These are phyloP conservation scores for Cercophora scortea DNA, from an alignment of 495 filamentous ascomycete species.

Conservation along the genomic window DNA sequence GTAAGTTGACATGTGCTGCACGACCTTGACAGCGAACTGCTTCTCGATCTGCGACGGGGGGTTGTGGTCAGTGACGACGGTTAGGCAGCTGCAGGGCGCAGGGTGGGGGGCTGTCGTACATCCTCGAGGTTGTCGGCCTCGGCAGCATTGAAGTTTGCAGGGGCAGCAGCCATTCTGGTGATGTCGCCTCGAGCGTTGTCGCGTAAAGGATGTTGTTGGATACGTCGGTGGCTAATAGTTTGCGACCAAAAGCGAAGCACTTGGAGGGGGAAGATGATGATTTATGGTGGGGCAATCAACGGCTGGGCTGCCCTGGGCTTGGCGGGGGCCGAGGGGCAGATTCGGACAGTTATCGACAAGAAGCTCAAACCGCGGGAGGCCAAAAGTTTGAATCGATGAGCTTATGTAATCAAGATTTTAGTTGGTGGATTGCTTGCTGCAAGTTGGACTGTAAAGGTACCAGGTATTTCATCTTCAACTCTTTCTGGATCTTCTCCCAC, in stretches of 20 bases:
- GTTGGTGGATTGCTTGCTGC: no score
- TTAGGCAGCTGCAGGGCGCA: background rate
- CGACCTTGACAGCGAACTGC: conserved; percentile 97
- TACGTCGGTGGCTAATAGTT: no score
- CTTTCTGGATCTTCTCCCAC: no score
- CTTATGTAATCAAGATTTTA: no score
- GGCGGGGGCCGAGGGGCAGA: no score
- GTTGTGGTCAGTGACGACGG: background rate
- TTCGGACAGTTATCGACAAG: no score
- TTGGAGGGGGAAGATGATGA: background rate
- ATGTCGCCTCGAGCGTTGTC: background rate
- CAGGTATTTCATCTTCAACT: no score
- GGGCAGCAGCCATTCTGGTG: conserved; percentile 9
- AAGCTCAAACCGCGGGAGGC: no score
- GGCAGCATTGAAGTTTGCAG: conserved; percentile 35
- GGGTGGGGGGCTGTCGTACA: conserved; percentile 18
- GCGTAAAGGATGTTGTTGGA: background rate
- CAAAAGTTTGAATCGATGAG: no score
- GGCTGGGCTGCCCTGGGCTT: no score
- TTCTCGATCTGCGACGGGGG: conserved; percentile 76
- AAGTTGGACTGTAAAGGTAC: no score
- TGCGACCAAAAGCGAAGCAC: no score
- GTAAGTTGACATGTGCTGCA: conserved; percentile 93
- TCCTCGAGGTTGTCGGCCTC: conserved; percentile 44
- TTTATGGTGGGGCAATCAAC: background rate